Conservation (phyloP, 768 basidiomycete genomes). For the Trametes elegans region DNA sequence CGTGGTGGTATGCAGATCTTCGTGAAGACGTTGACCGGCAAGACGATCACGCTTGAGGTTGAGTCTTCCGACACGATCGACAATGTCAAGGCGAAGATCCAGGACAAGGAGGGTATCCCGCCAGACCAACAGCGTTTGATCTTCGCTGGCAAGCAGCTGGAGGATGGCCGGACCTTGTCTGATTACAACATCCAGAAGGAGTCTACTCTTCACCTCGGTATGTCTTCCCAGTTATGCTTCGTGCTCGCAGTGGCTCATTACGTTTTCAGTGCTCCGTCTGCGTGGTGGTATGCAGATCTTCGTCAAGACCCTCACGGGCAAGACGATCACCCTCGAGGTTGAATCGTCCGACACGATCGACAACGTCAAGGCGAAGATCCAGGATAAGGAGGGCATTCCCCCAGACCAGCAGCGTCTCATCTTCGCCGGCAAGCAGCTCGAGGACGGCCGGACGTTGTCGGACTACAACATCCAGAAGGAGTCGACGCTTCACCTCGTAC, state of each 20-base stretch:
- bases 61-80: slow-evolving; percentile 87
- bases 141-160: slow-evolving; percentile 90
- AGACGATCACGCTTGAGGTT: slow-evolving; percentile 90
- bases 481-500: slow-evolving; percentile 62
- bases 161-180: slow-evolving; percentile 86
- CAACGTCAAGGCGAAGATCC: slow-evolving; percentile 82
- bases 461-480: slow-evolving; percentile 86
- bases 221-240: not conserved
- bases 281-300: slow-evolving; percentile 93
- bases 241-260: not conserved
- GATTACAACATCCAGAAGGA: slow-evolving; percentile 94
- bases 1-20: slow-evolving; percentile 89
- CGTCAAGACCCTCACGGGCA: slow-evolving; percentile 84
- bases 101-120: slow-evolving; percentile 88
- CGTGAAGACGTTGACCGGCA: slow-evolving; percentile 81
- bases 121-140: slow-evolving; percentile 91
- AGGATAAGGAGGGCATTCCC: slow-evolving; percentile 82
- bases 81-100: slow-evolving; percentile 89
- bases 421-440: slow-evolving; percentile 93
- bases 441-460: slow-evolving; percentile 86
- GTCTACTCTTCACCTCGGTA: slow-evolving; percentile 68
- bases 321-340: slow-evolving; percentile 92
- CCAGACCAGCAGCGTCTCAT: slow-evolving; percentile 88
- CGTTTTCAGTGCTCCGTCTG: slow-evolving; percentile 66
- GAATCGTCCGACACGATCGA: slow-evolving; percentile 94